Evolutionary conservation across 2,329 filamentous ascomycete species (phyloP).

Genomic region (Alternaria triticimaculans): DNA sequence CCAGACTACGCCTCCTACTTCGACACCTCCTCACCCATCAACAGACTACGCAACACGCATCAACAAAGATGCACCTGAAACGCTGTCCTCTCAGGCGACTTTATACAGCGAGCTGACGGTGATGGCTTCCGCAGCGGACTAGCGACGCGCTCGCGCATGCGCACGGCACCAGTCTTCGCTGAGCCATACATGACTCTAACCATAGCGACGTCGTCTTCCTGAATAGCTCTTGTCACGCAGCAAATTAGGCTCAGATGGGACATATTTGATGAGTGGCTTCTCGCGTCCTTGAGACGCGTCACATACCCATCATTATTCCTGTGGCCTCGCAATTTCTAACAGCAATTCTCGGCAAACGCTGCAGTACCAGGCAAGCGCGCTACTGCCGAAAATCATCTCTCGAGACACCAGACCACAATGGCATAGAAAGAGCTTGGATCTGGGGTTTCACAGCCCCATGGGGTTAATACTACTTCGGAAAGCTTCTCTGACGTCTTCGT

Average conservation of each 20-base stretch:
- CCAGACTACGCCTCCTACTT: not conserved
- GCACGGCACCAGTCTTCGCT: not conserved
- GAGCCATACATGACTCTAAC: not conserved
- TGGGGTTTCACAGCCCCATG: not conserved
- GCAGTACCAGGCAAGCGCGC: not conserved
- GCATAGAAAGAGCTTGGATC: not conserved
- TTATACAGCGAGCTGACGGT: not conserved
- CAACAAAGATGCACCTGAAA: not conserved
- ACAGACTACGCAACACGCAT: not conserved
- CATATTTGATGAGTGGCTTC: not conserved
- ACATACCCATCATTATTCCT: not conserved
- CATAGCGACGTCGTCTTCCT: not conserved
- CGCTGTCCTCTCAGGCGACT: not conserved
- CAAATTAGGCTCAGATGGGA: not conserved
- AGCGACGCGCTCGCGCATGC: not conserved
- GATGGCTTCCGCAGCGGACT: not conserved
- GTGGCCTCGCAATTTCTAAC: not conserved
- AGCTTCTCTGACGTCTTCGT: not conserved
- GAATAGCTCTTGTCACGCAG: rapidly evolving
- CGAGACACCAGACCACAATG: not conserved
- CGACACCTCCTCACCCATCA: no score
- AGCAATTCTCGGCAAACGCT: not conserved
- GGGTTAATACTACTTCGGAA: not conserved
- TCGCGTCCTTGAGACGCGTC: not conserved
- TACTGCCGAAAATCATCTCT: no score